A percentile compares a stretch with the other conserved stretches of the same genome.
These are phyloP conservation scores for Amanita rubescens DNA, from an alignment of 768 basidiomycete genomes.

Conservation along the genomic window DNA sequence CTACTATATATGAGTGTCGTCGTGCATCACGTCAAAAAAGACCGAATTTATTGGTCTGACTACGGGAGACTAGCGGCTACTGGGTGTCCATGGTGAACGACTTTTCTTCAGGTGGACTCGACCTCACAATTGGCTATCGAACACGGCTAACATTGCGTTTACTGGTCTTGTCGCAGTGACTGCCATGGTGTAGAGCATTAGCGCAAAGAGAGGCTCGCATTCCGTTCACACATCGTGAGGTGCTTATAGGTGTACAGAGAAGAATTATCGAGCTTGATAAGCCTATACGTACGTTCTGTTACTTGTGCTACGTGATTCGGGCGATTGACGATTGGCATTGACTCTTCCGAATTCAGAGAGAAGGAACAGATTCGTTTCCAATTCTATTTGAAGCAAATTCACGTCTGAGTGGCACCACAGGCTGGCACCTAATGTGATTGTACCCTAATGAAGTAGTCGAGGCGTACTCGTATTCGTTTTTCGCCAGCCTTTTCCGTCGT, in stretches of 20 bases:
- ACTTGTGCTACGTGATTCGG: no score
- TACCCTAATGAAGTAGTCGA: no score
- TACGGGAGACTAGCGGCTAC: not conserved
- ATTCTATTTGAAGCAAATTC: not conserved
- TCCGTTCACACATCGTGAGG: not conserved
- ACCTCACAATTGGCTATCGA: slow-evolving; percentile 82
- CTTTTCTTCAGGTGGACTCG: slow-evolving; percentile 82
- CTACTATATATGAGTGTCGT: no score
- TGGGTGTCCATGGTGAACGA: not conserved
- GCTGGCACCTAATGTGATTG: no score
- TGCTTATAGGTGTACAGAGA: slow-evolving; percentile 30
- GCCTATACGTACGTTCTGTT: slow-evolving; percentile 57
- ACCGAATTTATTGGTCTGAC: no score
- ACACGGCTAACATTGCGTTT: slow-evolving; percentile 71
- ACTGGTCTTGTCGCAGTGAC: slow-evolving; percentile 61
- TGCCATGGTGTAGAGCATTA: slow-evolving; percentile 61
- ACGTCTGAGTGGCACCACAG: no score
- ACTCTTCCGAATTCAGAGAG: slow-evolving; percentile 17
- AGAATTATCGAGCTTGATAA: slow-evolving; percentile 53
- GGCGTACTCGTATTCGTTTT: no score
- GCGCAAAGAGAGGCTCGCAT: slow-evolving; percentile 74
- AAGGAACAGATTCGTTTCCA: not conserved
- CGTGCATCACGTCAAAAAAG: no score
- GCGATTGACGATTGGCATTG: no score
- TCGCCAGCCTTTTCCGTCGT: no score